Base-by-base conservation (phyloP, 352 stramenopile genomes). In the Globisporangium recalcitrans region DNA sequence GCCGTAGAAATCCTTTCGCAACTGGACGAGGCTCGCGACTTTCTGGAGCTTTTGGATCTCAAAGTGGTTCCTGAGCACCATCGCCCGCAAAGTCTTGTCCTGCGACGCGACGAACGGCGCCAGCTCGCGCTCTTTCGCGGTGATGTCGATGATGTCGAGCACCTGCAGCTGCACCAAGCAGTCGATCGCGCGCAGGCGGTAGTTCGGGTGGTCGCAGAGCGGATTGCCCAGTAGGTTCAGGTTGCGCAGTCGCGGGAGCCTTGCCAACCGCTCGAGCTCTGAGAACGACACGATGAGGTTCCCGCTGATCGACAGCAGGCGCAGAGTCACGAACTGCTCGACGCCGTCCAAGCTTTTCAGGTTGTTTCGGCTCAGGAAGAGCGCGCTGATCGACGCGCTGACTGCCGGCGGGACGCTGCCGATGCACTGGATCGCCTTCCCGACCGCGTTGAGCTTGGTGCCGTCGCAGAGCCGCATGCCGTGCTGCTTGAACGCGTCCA, bases 341-440 rank as follows among this genome's bases (percentile, higher is more conserved):
- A 90, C 60, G 0, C 82, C 82, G 1, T 77, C 62, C 6, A 93
- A 63, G 0, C 47, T 63, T 2, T 49, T 11, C 16, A 95, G 65
- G 52, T 87, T 78, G 67, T 95, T 95, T 57, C 93, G 85, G 58
- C 85, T 95, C 62, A 95, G 64, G 60, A 93, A 95, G 44, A 91
- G 57, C 38, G 80, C 74, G 11, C 72, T 82, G 29, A 90, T 73
- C 27, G 73, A 70, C 14, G 67, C 62, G 8, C 70, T 72, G 4
- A 90, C 62, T 0, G 69, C 73, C 9, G 78, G 68, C 2, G 79
- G 82, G 27, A 90, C 65, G 16, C 58, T 66, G 0, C 83, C 83
- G 29, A 93, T 74, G 34, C 55, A 32, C 32, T 75, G 66, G 16
- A 93, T 67, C 1, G 71, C 68, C 56, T 90, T 91, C 3, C 72